Conservation (phyloP, 1,284 basidiomycete genomes). For the Ustilago loliicola region DNA sequence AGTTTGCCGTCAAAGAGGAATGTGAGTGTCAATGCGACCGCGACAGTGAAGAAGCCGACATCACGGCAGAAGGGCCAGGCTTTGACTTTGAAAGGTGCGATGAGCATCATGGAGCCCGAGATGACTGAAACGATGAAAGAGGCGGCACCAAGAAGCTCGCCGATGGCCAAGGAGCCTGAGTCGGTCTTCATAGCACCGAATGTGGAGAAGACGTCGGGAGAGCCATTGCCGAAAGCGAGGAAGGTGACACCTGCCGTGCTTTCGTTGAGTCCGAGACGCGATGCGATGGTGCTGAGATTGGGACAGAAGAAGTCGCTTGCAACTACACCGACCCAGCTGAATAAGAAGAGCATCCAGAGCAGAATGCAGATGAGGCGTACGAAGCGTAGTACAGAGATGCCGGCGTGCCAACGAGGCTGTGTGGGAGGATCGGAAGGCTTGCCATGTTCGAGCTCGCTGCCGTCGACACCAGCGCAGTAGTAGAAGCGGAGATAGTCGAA, state of each 20-base stretch:
- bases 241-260: constrained; percentile 69
- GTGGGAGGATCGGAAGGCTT: constrained; percentile 30
- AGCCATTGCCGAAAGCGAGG: constrained; percentile 72
- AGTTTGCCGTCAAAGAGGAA: constrained; percentile 86
- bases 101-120: constrained; percentile 92
- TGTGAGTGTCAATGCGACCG: constrained; percentile 80
- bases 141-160: constrained; percentile 93
- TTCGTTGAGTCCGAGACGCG: constrained; percentile 63
- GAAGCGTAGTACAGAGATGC: constrained; percentile 39
- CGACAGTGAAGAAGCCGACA: constrained; percentile 89
- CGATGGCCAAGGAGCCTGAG: constrained; percentile 90
- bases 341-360: constrained; percentile 64
- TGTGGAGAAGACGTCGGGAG: constrained; percentile 80
- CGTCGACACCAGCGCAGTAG: constrained; percentile 57
- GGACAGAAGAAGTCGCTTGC: constrained; percentile 70
- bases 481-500: constrained; percentile 64
- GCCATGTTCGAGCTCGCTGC: constrained; percentile 15
- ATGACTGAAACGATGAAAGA: constrained; percentile 96
- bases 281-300: constrained; percentile 65
- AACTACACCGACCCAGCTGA: constrained; percentile 66
- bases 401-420: constrained; percentile 25
- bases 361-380: constrained; percentile 45
- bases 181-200: constrained; percentile 89
- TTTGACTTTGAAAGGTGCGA: constrained; percentile 89
- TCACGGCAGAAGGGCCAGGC: constrained; percentile 88